Conservation (phyloP, 768 basidiomycete genomes). For the Lactarius vividus region DNA sequence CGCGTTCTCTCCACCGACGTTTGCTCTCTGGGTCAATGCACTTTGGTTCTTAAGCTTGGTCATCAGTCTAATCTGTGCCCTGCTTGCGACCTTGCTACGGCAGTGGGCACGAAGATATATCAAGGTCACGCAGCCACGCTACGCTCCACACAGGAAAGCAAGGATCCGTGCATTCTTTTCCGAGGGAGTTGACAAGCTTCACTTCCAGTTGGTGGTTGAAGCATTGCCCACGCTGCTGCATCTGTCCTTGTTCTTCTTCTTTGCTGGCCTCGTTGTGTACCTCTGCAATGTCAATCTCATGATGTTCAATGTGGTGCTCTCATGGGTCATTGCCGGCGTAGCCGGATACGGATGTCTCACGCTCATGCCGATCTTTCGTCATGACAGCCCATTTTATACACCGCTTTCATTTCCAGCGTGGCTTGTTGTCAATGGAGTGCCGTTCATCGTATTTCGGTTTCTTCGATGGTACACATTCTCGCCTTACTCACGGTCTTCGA, state of each 20-base stretch:
- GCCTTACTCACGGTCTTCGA: too few species aligned
- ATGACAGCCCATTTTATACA: neutral
- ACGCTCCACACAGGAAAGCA: neutral
- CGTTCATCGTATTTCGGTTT: too few species aligned
- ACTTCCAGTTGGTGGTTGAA: neutral
- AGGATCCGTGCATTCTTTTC: neutral
- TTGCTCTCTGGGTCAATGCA: neutral
- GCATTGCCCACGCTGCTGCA: neutral
- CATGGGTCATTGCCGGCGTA: neutral
- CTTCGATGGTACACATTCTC: too few species aligned
- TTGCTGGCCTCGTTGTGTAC: constrained; percentile 1
- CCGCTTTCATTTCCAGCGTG: too few species aligned
- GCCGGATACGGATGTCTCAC: neutral
- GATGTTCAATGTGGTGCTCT: neutral
- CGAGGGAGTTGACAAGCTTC: neutral
- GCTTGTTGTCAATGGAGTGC: too few species aligned
- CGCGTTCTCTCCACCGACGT: neutral
- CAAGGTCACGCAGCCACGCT: neutral
- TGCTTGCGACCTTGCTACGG: neutral
- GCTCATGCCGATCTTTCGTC: neutral
- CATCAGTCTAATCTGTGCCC: neutral
- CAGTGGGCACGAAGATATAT: neutral
- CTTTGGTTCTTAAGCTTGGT: too few species aligned
- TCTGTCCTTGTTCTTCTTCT: constrained; percentile 5
- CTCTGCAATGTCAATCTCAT: neutral